Evolutionary conservation across 2,329 filamentous ascomycete species (phyloP), one percentile per base, ranked within the genome.

Genomic region (Aspergillus calidoustus): DNA sequence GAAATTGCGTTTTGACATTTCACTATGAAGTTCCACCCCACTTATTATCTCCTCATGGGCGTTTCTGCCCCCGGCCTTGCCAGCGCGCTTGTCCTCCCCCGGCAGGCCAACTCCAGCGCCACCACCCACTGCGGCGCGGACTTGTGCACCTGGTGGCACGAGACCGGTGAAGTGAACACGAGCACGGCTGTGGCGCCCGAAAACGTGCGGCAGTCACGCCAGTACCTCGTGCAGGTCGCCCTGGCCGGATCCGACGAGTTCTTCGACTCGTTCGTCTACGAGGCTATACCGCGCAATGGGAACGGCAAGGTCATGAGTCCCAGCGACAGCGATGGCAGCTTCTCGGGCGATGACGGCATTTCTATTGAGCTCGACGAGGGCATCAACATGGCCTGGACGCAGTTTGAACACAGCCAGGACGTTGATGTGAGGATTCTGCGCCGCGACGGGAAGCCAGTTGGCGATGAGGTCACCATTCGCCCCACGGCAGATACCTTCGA

Each of bases 341-440:
- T 55, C 23, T 11, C 53, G 22, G 53, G 17, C 19, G 53, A 55
- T n/a, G 53, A 55, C 22, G 53, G 53, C 38, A 55, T 55, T 19
- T 55, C 53, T 3, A 55, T 55, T 41, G 53, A 55, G 34, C 53
- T 55, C 53, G 41, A 55, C 53, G 53, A 46, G 23, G 53, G 38
- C 15, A 55, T 55, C 23, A 55, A 55, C 22, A 55, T 55, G 53
- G 53, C 53, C 38, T 55, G 53, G 53, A 55, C 38, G n/a, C 53
- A 55, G 22, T 55, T 55, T n/a, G 53, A 55, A 41, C 38, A 55
- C 22, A 55, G 53, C 53, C 53, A 47, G 41, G 53, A 55, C 38
- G 53, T 55, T 41, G 38, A 55, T 19, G 38, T 55, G 41, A 23
- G 53, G 17, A 55, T 55, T 19, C 53, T 55, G 11, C 53, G 53